Conservation (phyloP, 1,284 basidiomycete genomes). For the Apiotrichum gamsii region DNA sequence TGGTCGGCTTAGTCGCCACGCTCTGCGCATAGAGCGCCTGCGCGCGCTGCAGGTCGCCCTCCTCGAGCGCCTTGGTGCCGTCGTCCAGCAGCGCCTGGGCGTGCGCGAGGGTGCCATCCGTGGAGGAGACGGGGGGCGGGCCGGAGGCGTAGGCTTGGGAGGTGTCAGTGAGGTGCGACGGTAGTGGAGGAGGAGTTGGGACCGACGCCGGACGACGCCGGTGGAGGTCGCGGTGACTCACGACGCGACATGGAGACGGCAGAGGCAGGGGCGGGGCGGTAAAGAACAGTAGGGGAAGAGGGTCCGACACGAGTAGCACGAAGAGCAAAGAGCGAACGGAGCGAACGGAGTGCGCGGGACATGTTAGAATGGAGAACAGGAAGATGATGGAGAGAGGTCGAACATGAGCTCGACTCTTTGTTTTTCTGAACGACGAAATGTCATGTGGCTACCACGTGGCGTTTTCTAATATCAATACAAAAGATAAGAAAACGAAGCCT, state of each 20-base stretch:
- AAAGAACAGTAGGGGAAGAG: background rate
- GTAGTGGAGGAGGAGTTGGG: no score
- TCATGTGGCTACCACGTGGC: background rate
- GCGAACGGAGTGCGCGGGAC: constrained; percentile 1
- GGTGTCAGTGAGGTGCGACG: no score
- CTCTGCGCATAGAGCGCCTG: constrained; percentile 73
- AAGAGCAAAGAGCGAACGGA: background rate
- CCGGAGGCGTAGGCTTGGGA: constrained; percentile 72
- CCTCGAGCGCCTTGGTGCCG: constrained; percentile 80
- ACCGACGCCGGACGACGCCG: no score
- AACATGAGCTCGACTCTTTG: no score
- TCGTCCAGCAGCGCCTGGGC: constrained; percentile 75
- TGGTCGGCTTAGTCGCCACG: constrained; percentile 70
- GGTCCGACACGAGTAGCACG: background rate
- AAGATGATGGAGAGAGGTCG: no score
- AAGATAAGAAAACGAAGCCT: background rate
- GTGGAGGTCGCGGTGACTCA: background rate
- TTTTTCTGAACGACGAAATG: background rate
- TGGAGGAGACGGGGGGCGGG: constrained; percentile 66
- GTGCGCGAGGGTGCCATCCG: constrained; percentile 76
- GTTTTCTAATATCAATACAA: background rate
- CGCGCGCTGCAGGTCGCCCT: constrained; percentile 77
- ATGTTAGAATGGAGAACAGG: no score
- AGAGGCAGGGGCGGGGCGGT: background rate
- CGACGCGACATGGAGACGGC: background rate